Evolutionary conservation across 2,329 filamentous ascomycete species (phyloP), one percentile per base, ranked within the genome.

Genomic region (Fusarium torulosum): DNA sequence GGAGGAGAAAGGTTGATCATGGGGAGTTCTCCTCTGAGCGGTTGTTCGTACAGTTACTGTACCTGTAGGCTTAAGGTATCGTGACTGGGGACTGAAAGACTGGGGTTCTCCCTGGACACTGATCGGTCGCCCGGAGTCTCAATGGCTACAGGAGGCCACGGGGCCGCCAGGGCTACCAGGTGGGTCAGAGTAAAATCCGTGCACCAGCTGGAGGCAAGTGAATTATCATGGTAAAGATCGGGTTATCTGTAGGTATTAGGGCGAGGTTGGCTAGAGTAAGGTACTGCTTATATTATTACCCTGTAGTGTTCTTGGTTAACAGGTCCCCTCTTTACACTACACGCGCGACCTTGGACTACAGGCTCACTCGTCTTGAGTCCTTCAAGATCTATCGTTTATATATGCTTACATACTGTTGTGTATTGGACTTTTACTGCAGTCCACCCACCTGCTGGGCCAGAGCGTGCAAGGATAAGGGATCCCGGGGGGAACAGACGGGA

Each of bases 1-100:
- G 47, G 63, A 63, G 50, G 27, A 29, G 27, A 29, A 37, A 59
- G 52, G 62, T 66, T 71, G 75, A 75, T 76, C 67, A 70, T 73
- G 65, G 64, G 59, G 55, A 58, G 45, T 53, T 64, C 57, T 45
- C 52, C 54, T 64, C 67, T 71, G 59, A 64, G 71, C 66, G 63
- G 54, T 60, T 67, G 61, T 52, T 71, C 21, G 59, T 63, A 56
- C 45, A 38, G 52, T 50, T 45, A 29, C n/a, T n/a, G n/a, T n/a
- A n/a, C 23, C 43, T 20, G 33, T 37, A n/a, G 35, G 35, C 35
- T 5, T 19, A 17, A 37, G 35, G 41, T 46, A 27, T 37, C 13
- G 41, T 50, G 52, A 49, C 45, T 38, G 21, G 37, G 50, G 47
- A 37, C 27, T 10, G 27, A 29, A 29, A 29, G 27, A 29, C 61